A percentile compares a stretch with the other conserved stretches of the same genome.
Evolutionary conservation across 2,329 filamentous ascomycete species (phyloP).

Genomic region (Diaporthe destruens): DNA sequence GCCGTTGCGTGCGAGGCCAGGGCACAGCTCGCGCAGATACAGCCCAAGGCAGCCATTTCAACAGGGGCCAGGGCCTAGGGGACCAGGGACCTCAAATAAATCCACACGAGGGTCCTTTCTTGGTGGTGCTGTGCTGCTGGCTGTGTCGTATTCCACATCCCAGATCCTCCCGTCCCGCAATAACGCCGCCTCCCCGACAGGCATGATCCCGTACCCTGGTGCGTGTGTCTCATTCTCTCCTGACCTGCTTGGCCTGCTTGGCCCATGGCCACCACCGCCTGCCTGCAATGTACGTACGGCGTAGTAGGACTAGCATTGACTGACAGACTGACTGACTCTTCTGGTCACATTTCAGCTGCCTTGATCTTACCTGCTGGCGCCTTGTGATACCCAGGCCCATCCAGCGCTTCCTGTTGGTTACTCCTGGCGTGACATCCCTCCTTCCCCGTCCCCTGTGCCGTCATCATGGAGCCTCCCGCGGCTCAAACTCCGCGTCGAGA

Average conservation of each 20-base stretch:
- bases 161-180: slow-evolving; percentile 1
- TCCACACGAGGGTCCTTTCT: slow-evolving; percentile 28
- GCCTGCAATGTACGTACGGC: slow-evolving; percentile 1
- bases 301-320: background rate
- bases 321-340: slow-evolving; percentile 1
- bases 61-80: slow-evolving; percentile 1
- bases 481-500: slow-evolving; percentile 46
- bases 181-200: slow-evolving; percentile 31
- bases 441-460: background rate
- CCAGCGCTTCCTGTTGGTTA: slow-evolving; percentile 13
- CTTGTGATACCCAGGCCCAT: slow-evolving; percentile 18
- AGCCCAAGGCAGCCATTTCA: background rate
- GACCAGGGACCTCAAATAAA: background rate
- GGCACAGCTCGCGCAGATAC: slow-evolving; percentile 1
- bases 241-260: slow-evolving; percentile 15
- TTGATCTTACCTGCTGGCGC: slow-evolving; percentile 12
- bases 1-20: background rate
- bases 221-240: slow-evolving; percentile 32
- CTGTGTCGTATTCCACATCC: slow-evolving; percentile 19
- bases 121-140: background rate
- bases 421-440: background rate
- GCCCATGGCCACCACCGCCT: background rate
- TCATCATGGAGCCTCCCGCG: slow-evolving; percentile 46
- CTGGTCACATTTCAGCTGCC: slow-evolving; percentile 30
- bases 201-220: slow-evolving; percentile 31